Evolutionary conservation across 352 stramenopile species (phyloP), one percentile per base, ranked within the genome.

Genomic region (Bremia lactucae): DNA sequence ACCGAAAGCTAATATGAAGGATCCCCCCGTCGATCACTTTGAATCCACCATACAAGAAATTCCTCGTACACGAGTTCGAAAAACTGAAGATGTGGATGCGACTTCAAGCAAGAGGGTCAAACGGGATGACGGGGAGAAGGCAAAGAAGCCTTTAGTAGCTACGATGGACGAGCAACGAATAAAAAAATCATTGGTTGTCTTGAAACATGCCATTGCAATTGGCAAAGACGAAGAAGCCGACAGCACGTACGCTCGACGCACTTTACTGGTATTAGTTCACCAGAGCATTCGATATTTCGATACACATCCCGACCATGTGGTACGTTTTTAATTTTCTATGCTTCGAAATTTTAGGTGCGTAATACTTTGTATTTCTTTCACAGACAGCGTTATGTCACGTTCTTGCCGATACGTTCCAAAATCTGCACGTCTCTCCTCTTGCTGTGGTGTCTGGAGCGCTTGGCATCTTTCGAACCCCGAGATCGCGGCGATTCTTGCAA

Each of bases 261-360:
- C 65, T 1, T 41, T 81, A 10, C 22, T 34, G n/a, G n/a, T 48
- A 3, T 43, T 75, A 36, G 55, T 68, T 16, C 63, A 55, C 19
- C 42, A 50, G 36, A 62, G 62, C 36, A 40, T 50, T 38, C 46
- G 20, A 26, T 55, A 60, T 25, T 16, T 65, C 8, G 25, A 54
- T 24, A 45, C 51, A 21, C 34, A 58, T 24, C 39, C 41, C 24
- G 35, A 47, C 37, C 54, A 65, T n/a, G 53, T 71, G 53, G 51
- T 66, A 66, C 35, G 47, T 31, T 42, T 21, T 10, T n/a, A 24
- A 13, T 16, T 18, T 13, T 31, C 29, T 14, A 18, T 23, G 23
- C 8, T 23, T 25, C 21, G 13, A 22, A 22, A 4, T 33, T 38
- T 6, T 36, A 10, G 11, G 25, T 16, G 1, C 28, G 9, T 22